phyloP scores from a whole-genome alignment of 2,329 filamentous ascomycete species.

The Paramyrothecium sp. region DNA sequence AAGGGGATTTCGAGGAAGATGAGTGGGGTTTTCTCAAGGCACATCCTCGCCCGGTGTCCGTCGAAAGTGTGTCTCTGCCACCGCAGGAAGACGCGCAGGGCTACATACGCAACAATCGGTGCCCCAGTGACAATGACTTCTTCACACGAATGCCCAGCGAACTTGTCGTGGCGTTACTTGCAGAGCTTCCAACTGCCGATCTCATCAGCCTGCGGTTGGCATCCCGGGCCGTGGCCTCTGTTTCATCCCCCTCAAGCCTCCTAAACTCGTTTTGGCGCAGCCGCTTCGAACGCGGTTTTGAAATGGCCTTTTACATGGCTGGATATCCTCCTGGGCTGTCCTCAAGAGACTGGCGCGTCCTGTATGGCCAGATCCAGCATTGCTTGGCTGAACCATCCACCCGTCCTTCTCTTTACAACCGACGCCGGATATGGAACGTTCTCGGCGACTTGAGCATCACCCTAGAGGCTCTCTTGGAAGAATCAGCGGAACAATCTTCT shows the following conservation, averaged over 20 bases:
- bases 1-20: not conserved
- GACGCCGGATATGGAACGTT: not conserved
- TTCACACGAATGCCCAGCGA: not conserved
- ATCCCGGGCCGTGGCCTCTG: not conserved
- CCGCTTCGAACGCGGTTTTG: not conserved
- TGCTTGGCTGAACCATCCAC: not conserved
- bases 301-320: not conserved
- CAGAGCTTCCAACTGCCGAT: not conserved
- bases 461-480: not conserved
- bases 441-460: not conserved
- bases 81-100: not conserved
- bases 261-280: not conserved
- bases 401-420: not conserved
- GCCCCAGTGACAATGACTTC: not conserved
- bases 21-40: not conserved
- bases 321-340: not conserved
- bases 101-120: not conserved
- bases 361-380: not conserved
- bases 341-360: not conserved
- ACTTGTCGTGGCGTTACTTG: not conserved
- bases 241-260: not conserved
- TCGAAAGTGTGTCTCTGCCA: not conserved
- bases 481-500: not conserved
- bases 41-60: not conserved
- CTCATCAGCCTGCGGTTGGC: not conserved